Evolutionary conservation across 2,329 filamentous ascomycete species (phyloP).

Genomic region (Knufia fluminis): DNA sequence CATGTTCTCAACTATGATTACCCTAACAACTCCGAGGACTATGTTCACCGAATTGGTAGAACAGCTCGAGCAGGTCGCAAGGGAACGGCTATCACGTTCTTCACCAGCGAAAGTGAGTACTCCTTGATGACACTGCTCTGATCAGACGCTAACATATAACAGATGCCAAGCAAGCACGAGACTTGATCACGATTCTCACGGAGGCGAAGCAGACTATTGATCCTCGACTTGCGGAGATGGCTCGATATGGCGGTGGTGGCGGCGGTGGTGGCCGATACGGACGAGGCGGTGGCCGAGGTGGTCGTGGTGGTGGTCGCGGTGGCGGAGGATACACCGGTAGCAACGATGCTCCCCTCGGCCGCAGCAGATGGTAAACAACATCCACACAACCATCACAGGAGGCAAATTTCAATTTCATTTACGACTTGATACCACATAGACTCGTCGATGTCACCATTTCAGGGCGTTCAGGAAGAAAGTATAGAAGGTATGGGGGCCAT

Average conservation of each 20-base stretch:
- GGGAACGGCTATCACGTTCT: constrained; percentile 95
- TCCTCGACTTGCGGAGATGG: constrained; percentile 91
- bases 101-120: constrained; percentile 95
- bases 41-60: constrained; percentile 91
- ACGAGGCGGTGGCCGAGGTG: constrained; percentile 53
- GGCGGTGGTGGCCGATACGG: constrained; percentile 62
- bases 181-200: constrained; percentile 82
- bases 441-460: constrained; percentile 3
- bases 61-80: constrained; percentile 88
- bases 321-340: constrained; percentile 46
- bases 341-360: constrained; percentile 50
- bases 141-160: constrained; percentile 19
- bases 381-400: background rate
- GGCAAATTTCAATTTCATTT: constrained; percentile 4
- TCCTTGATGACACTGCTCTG: constrained; percentile 6
- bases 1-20: constrained; percentile 62
- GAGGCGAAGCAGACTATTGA: constrained; percentile 99
- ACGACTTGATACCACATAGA: constrained; percentile 11
- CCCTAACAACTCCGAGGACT: constrained; percentile 56
- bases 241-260: constrained; percentile 77
- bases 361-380: constrained; percentile 45
- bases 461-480: constrained; percentile 3
- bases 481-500: constrained; percentile 3
- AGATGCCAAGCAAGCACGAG: constrained; percentile 93
- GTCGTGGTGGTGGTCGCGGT: constrained; percentile 45